phyloP scores from a whole-genome alignment of 176 grass and related monocot genomes.

The Elymus sibiricus region DNA sequence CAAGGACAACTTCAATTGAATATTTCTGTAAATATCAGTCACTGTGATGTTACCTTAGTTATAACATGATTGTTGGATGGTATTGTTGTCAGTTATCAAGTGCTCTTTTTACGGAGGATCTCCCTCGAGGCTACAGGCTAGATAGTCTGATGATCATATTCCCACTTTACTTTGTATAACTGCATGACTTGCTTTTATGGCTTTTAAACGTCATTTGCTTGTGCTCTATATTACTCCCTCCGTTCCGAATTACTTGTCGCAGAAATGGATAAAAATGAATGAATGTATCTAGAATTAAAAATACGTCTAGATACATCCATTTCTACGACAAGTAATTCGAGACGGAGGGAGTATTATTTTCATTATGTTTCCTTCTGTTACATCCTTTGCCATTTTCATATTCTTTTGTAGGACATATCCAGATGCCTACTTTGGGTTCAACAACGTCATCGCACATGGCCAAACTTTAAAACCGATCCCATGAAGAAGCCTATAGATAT shows the following conservation, averaged over 20 bases:
- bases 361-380: background rate
- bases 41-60: background rate
- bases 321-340: too few species aligned
- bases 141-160: background rate
- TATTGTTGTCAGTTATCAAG: background rate
- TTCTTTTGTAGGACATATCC: slow-evolving; percentile 78
- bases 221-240: background rate
- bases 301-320: too few species aligned
- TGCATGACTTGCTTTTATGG: slow-evolving; percentile 1
- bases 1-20: background rate
- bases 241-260: too few species aligned
- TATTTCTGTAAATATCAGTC: background rate
- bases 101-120: background rate
- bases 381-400: slow-evolving; percentile 11
- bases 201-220: background rate
- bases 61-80: background rate
- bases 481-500: slow-evolving; percentile 79
- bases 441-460: slow-evolving; percentile 70
- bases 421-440: slow-evolving; percentile 96
- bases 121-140: background rate
- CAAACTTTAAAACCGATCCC: slow-evolving; percentile 76
- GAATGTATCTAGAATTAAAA: too few species aligned
- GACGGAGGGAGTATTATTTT: too few species aligned
- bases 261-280: too few species aligned
- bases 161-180: background rate